phyloP scores from a whole-genome alignment of 352 stramenopile genomes.

The Pythium grandisporangium region DNA sequence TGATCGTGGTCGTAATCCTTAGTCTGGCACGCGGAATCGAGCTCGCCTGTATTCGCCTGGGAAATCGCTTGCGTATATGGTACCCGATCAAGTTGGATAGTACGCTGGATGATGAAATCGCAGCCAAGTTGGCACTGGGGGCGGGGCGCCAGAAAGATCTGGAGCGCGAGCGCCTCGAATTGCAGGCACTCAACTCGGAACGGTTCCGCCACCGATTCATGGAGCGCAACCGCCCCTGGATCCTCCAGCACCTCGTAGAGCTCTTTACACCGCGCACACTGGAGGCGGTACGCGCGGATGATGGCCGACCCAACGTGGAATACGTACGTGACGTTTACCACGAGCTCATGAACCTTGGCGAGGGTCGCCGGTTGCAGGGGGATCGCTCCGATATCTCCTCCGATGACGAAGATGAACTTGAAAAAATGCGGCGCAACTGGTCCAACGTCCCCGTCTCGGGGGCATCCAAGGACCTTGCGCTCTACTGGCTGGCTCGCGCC shows the following conservation, averaged over 20 bases:
- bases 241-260: constrained; percentile 94
- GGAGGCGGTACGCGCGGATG: constrained; percentile 30
- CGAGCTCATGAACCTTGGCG: constrained; percentile 91
- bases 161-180: constrained; percentile 92
- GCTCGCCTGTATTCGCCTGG: constrained; percentile 45
- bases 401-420: constrained; percentile 88
- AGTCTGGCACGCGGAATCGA: constrained; percentile 64
- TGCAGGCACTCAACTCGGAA: constrained; percentile 95
- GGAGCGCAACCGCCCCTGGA: constrained; percentile 95
- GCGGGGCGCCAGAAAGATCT: constrained; percentile 91
- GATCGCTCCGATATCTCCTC: constrained; percentile 91
- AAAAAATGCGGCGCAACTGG: constrained; percentile 82
- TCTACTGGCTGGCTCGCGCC: constrained; percentile 91
- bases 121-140: constrained; percentile 90
- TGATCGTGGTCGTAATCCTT: constrained; percentile 86
- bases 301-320: constrained; percentile 86
- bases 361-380: constrained; percentile 76
- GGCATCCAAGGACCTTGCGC: constrained; percentile 78
- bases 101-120: constrained; percentile 95
- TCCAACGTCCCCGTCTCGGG: constrained; percentile 79
- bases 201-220: constrained; percentile 95
- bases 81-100: constrained; percentile 88
- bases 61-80: constrained; percentile 86
- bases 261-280: constrained; percentile 92
- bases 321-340: constrained; percentile 96